A percentile compares a stretch with the other conserved stretches of the same genome.
These are phyloP conservation scores for Chrysanthemum seticuspe DNA, from an alignment of 129 eudicot species.

Conservation along the genomic window DNA sequence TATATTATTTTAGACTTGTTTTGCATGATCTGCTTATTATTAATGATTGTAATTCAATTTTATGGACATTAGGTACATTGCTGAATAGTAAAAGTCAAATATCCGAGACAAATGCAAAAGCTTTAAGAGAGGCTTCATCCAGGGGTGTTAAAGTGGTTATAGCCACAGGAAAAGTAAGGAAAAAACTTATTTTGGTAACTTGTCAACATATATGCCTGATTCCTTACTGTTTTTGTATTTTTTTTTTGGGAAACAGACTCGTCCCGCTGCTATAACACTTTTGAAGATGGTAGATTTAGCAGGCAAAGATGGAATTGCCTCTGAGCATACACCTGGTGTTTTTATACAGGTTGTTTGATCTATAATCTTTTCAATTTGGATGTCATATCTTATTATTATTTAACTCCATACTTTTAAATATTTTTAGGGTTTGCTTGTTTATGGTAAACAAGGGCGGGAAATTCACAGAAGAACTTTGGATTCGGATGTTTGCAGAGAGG, in stretches of 20 bases:
- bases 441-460: conserved; percentile 89
- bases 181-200: not conserved
- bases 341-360: conserved; percentile 78
- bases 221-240: conserved; percentile 13
- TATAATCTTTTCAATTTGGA: not conserved
- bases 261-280: conserved; percentile 65
- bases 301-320: conserved; percentile 77
- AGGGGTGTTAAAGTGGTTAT: conserved; percentile 88
- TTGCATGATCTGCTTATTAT: not conserved
- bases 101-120: conserved; percentile 61
- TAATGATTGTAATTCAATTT: conserved; percentile 17
- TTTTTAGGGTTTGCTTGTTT: conserved; percentile 89
- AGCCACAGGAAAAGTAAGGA: conserved; percentile 94
- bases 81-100: conserved; percentile 89
- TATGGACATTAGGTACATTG: conserved; percentile 62
- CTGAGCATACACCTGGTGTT: conserved; percentile 87
- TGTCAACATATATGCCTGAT: not conserved
- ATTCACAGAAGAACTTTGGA: conserved; percentile 73
- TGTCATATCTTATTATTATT: conserved; percentile 9
- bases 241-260: conserved; percentile 51
- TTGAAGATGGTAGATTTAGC: conserved; percentile 74
- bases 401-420: conserved; percentile 7
- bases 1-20: not conserved
- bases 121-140: conserved; percentile 78
- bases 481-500: conserved; percentile 74